These are phyloP conservation scores for Talaromyces trachyspermus DNA, from an alignment of 495 filamentous ascomycete genomes.

Conservation along the genomic window DNA sequence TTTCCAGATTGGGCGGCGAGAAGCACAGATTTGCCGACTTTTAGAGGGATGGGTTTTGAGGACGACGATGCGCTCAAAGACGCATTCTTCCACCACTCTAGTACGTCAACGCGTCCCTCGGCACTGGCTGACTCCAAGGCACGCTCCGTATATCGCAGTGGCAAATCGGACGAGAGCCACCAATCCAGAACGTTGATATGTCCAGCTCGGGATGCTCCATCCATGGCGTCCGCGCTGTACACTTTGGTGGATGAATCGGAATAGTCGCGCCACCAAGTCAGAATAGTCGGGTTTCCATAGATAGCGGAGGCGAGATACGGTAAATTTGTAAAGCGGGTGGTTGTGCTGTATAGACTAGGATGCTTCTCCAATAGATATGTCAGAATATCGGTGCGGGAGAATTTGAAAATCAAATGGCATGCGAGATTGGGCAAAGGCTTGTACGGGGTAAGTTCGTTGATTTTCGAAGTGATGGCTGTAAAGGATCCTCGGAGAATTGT, in stretches of 20 bases:
- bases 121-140: conserved; percentile 80
- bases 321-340: conserved; percentile 71
- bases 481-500: conserved; percentile 66
- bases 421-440: conserved; percentile 70
- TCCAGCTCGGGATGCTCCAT: conserved; percentile 76
- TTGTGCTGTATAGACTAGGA: conserved; percentile 72
- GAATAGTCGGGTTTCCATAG: conserved; percentile 74
- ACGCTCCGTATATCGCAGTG: conserved; percentile 74
- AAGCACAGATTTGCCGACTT: conserved; percentile 73
- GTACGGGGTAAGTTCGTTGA: conserved; percentile 57
- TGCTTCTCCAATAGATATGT: conserved; percentile 71
- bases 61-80: conserved; percentile 23
- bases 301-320: conserved; percentile 79
- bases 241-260: conserved; percentile 74
- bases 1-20: conserved; percentile 74
- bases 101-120: conserved; percentile 71
- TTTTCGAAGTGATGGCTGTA: conserved; percentile 58
- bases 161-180: conserved; percentile 78
- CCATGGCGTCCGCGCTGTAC: conserved; percentile 70
- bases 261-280: conserved; percentile 82
- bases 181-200: conserved; percentile 81
- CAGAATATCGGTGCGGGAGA: conserved; percentile 70
- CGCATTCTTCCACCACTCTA: conserved; percentile 84
- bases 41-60: conserved; percentile 47
- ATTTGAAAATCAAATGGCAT: conserved; percentile 86